These are phyloP conservation scores for Suhomyces atakaporum DNA, from an alignment of 1,139 yeast genomes.

Conservation along the genomic window DNA sequence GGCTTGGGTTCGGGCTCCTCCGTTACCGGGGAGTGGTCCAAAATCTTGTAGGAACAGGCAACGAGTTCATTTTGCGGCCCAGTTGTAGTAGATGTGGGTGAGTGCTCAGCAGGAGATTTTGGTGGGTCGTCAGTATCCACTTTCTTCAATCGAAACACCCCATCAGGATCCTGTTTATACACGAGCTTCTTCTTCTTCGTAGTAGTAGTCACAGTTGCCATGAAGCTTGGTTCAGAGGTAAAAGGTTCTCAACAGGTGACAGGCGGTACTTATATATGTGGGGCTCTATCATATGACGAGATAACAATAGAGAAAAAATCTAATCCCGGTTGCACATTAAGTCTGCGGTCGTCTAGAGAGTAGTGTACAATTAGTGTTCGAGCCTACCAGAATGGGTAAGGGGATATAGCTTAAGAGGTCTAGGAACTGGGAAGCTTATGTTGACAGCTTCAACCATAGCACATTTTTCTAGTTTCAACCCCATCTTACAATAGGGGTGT, in stretches of 20 bases:
- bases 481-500: not conserved
- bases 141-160: constrained; percentile 43
- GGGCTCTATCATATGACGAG: constrained; percentile 2
- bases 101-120: not conserved
- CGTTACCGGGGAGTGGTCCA: constrained; percentile 5
- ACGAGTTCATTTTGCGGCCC: constrained; percentile 26
- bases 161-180: constrained; percentile 45
- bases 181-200: constrained; percentile 32
- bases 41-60: constrained; percentile 16
- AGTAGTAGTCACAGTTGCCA: constrained; percentile 19
- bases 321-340: not conserved
- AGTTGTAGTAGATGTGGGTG: constrained; percentile 3
- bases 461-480: no score
- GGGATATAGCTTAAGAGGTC: no score
- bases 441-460: no score
- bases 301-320: constrained; percentile 2
- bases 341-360: constrained; percentile 1
- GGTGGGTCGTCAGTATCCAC: constrained; percentile 18
- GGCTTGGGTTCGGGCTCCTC: not conserved
- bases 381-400: not conserved
- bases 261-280: constrained; percentile 1
- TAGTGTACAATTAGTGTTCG: no score
- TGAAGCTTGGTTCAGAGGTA: no score
- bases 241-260: not conserved
- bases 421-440: no score